Conservation (phyloP, 2,329 filamentous ascomycete genomes). For the Blastomyces silverae region DNA sequence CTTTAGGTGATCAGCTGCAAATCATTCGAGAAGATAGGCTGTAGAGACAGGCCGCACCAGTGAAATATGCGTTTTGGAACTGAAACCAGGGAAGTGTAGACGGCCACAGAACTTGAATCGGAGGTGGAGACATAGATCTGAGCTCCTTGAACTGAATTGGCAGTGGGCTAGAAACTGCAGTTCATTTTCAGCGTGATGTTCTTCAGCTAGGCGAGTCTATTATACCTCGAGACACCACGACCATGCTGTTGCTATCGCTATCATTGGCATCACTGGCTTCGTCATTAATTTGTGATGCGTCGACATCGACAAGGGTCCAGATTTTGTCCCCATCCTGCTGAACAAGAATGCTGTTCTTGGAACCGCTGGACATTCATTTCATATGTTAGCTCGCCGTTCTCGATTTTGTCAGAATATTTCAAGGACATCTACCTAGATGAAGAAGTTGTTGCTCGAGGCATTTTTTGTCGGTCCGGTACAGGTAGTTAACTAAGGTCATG, state of each 20-base stretch:
- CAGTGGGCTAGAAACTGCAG: background rate
- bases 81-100: conserved; percentile 9
- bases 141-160: conserved; percentile 3
- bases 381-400: background rate
- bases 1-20: background rate
- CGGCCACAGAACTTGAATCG: background rate
- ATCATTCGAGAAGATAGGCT: background rate
- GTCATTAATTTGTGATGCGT: background rate
- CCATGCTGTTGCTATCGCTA: background rate
- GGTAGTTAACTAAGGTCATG: background rate
- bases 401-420: background rate
- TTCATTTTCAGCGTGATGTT: background rate
- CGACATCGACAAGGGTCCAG: conserved; percentile 4
- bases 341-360: background rate
- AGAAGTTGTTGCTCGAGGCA: background rate
- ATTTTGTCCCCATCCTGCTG: background rate
- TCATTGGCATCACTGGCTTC: background rate
- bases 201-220: background rate
- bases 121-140: conserved; percentile 4
- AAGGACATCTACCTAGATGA: background rate
- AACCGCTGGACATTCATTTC: background rate
- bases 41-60: background rate
- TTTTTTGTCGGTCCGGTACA: background rate
- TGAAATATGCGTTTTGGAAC: conserved; percentile 5
- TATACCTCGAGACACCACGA: conserved; percentile 7